phyloP scores from a whole-genome alignment of 352 stramenopile species.

The Phytophthora nicotianae region DNA sequence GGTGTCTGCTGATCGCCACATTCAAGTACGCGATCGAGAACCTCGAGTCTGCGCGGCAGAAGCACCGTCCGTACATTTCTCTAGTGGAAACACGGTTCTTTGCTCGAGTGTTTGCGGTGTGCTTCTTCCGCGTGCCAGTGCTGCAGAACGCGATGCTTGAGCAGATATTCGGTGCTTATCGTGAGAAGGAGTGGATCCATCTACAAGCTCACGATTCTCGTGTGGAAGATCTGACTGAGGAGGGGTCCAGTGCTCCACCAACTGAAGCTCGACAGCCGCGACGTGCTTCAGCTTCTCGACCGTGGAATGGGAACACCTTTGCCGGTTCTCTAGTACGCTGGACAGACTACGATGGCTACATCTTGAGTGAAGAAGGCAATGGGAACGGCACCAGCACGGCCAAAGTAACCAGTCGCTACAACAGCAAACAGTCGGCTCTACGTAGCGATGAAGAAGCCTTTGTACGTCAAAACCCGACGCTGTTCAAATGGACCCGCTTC shows the following conservation, averaged over 20 bases:
- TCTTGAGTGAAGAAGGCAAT: constrained; percentile 43
- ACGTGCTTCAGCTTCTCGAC: constrained; percentile 45
- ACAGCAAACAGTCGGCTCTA: constrained; percentile 33
- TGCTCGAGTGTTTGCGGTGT: constrained; percentile 70
- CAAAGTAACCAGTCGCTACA: constrained; percentile 35
- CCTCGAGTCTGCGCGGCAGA: constrained; percentile 49
- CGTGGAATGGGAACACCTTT: constrained; percentile 63
- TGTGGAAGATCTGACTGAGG: constrained; percentile 31
- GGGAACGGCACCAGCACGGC: constrained; percentile 29
- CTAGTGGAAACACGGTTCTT: constrained; percentile 67
- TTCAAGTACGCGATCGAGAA: constrained; percentile 77
- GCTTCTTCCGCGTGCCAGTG: constrained; percentile 67
- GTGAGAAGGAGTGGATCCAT: constrained; percentile 57
- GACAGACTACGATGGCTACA: constrained; percentile 59
- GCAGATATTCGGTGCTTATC: constrained; percentile 57
- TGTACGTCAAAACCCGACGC: constrained; percentile 55
- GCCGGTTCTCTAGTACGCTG: constrained; percentile 56
- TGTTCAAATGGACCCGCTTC: constrained; percentile 67
- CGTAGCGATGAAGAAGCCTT: constrained; percentile 52
- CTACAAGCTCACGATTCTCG: constrained; percentile 31
- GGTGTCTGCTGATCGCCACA: constrained; percentile 72
- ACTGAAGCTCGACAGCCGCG: constrained; percentile 21
- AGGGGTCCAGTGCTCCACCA: background rate
- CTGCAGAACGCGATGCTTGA: constrained; percentile 61
- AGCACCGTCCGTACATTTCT: constrained; percentile 57